Conservation (phyloP, 1,284 basidiomycete genomes). For the Bondarzewia mesenterica region DNA sequence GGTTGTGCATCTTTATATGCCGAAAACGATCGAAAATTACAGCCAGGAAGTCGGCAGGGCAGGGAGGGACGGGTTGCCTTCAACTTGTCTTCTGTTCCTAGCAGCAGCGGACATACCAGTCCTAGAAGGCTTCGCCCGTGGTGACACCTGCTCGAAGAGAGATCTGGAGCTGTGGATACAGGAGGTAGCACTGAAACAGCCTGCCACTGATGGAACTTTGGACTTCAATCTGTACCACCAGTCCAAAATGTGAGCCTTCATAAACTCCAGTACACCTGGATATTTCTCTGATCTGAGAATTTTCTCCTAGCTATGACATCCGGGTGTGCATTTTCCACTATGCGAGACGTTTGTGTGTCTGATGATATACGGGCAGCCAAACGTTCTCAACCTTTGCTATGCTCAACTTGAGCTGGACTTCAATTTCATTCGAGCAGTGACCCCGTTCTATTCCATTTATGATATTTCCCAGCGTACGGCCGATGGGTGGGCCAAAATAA, state of each 20-base stretch:
- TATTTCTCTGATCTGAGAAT: neutral
- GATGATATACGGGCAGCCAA: conserved; percentile 27
- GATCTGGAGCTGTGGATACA: conserved; percentile 34
- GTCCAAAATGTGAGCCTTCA: conserved; percentile 25
- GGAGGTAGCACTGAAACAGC: conserved; percentile 29
- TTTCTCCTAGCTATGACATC: conserved; percentile 29
- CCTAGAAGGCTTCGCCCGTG: conserved; percentile 37
- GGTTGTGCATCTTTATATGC: conserved; percentile 67
- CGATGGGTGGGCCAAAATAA: conserved; percentile 23
- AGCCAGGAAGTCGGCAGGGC: conserved; percentile 76
- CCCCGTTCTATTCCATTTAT: conserved; percentile 38
- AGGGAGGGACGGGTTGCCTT: conserved; percentile 59
- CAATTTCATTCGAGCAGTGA: conserved; percentile 34
- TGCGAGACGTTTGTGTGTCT: neutral
- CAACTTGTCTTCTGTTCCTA: conserved; percentile 51
- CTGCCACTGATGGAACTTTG: conserved; percentile 29
- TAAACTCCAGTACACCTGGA: neutral
- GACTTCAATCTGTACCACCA: conserved; percentile 39
- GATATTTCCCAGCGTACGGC: conserved; percentile 25
- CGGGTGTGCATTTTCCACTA: conserved; percentile 20
- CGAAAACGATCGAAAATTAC: conserved; percentile 58
- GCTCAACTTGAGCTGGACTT: conserved; percentile 43
- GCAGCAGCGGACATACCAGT: conserved; percentile 31
- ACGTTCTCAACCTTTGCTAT: conserved; percentile 37
- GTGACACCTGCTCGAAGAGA: conserved; percentile 34